These are phyloP conservation scores for Macrophomina pseudophaseolina DNA, from an alignment of 2,329 filamentous ascomycete genomes.

Conservation along the genomic window DNA sequence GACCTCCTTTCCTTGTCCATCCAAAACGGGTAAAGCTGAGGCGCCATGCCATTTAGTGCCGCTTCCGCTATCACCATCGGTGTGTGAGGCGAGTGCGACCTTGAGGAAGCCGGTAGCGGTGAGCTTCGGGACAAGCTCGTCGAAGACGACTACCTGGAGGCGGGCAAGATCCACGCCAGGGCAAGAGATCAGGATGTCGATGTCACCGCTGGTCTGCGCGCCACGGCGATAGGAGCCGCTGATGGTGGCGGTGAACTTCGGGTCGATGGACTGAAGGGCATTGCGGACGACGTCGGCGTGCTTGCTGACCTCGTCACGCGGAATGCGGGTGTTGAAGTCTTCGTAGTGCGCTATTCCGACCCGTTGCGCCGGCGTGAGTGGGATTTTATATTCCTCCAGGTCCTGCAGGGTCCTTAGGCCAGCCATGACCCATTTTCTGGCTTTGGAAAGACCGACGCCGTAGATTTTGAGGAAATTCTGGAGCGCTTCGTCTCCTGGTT, in stretches of 20 bases:
- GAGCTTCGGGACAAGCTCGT: constrained; percentile 67
- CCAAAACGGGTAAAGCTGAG: constrained; percentile 66
- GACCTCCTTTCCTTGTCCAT: constrained; percentile 37
- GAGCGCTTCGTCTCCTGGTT: constrained; percentile 69
- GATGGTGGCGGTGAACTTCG: constrained; percentile 70
- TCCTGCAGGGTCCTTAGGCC: constrained; percentile 79
- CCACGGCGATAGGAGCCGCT: constrained; percentile 87
- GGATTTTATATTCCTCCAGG: constrained; percentile 61
- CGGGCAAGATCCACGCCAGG: constrained; percentile 56
- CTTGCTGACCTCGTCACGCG: constrained; percentile 73
- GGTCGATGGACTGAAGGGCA: constrained; percentile 65
- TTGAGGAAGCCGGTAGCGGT: constrained; percentile 69
- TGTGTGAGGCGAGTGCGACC: constrained; percentile 66
- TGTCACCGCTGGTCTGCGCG: constrained; percentile 74
- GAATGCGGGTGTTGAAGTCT: constrained; percentile 80
- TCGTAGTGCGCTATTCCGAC: constrained; percentile 80
- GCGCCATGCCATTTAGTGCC: constrained; percentile 90
- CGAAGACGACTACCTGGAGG: constrained; percentile 66
- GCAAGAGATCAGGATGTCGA: constrained; percentile 84
- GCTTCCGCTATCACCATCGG: constrained; percentile 48
- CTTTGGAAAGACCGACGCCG: constrained; percentile 73
- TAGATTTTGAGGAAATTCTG: constrained; percentile 79
- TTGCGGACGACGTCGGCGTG: constrained; percentile 69
- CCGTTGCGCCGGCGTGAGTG: constrained; percentile 71
- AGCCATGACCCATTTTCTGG: constrained; percentile 75